These are phyloP conservation scores for Oryza coarctata DNA, from an alignment of 176 grass and related monocot genomes.

Conservation along the genomic window DNA sequence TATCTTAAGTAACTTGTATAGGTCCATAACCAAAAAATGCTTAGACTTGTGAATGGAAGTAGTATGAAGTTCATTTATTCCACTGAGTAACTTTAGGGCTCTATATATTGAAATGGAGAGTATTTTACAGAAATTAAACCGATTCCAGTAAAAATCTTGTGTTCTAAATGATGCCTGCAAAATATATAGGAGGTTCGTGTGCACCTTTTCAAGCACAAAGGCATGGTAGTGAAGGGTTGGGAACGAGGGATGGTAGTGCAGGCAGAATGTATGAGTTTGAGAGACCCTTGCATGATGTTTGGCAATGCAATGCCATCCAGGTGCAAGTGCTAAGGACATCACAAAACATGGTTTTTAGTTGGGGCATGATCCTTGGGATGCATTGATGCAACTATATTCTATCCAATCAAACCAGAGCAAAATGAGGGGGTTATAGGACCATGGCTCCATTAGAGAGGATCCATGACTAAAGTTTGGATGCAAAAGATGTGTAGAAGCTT, in stretches of 20 bases:
- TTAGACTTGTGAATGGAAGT: too few relatives aligned
- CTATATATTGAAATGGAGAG: background rate
- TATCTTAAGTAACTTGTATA: too few relatives aligned
- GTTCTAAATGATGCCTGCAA: too few relatives aligned
- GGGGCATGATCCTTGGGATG: background rate
- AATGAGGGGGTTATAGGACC: background rate
- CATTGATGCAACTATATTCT: background rate
- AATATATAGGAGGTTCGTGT: too few relatives aligned
- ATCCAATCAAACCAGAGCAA: slow-evolving; percentile 1
- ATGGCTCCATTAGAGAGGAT: background rate
- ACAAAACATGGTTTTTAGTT: background rate
- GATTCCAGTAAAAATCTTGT: background rate
- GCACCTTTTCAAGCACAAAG: too few relatives aligned
- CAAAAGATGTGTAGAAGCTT: background rate
- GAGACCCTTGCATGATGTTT: background rate
- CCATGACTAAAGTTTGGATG: background rate
- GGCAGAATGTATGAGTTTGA: background rate
- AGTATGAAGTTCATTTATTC: background rate
- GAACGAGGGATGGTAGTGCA: background rate
- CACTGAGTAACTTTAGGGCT: background rate
- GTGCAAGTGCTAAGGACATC: background rate
- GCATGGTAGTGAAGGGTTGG: background rate
- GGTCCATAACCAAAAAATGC: too few relatives aligned
- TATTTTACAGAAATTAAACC: background rate
- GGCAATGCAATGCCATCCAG: background rate